Base-by-base conservation (phyloP, 805 yeast species). In the Metschnikowia drakensbergensis region DNA sequence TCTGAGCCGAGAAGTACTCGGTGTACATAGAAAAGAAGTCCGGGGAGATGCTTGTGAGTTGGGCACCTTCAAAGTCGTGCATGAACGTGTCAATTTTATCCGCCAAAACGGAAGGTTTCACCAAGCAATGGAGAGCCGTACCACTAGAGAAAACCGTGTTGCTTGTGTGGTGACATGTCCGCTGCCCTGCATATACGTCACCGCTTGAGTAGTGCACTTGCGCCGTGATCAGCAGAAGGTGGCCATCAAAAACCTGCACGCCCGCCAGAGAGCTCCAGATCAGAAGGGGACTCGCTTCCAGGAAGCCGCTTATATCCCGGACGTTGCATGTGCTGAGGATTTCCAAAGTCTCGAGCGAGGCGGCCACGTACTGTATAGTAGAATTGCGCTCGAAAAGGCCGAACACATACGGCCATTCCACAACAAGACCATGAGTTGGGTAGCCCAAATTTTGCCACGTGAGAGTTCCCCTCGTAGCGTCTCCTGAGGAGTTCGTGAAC, bases 401-500 rank as follows among this genome's bases (percentile, higher is more conserved):
- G 40, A 70, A 46, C 0, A 61, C 66, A 52, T 59, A 66, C 0
- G 76, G 76, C 75, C 76, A 69, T 28, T 50, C 54, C 3, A 71
- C 55, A 0, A 54, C 63, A 10, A 71, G 47, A 1, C 74, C 72
- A 10, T 62, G 58, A 0, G 58, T 53, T 5, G 76, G 75, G 41
- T 67, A 69, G 3, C 75, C 75, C 4, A 52, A 44, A 11, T 58
- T 65, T 0, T 61, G 48, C 74, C 76, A 71, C 7, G 70, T 57
- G 17, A 73, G 50, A 2, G 76, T 73, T 3, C 76, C 76, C 48
- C 76, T 54, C 1, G 74, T 69, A 3, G 67, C 75, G 46, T 72
- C 74, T 1, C 76, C 77, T 11, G 52, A 40, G 0, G 66, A 55
- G 47, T 71, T 64, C 26, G 69, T 62, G 48, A 73, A 69, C 76